Evolutionary conservation across 1,139 yeast species (phyloP).

Genomic region (Scheffersomyces cryptocercus): DNA sequence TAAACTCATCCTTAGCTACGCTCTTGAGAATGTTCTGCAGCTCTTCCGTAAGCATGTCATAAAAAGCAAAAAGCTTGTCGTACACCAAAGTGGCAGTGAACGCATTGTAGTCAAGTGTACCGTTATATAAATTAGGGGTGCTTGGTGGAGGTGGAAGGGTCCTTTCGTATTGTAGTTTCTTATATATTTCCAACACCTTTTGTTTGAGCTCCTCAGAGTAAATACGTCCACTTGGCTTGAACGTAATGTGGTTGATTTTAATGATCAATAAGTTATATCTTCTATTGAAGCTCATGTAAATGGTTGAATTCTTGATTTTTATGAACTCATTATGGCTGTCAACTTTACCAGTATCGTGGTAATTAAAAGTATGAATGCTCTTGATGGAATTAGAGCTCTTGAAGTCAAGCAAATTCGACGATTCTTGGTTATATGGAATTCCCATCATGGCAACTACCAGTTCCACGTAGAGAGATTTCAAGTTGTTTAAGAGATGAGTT

Average conservation of each 20-base stretch:
- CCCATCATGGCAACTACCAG: slow-evolving; percentile 41
- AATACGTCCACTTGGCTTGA: slow-evolving; percentile 16
- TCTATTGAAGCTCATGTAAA: slow-evolving; percentile 29
- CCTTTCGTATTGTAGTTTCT: slow-evolving; percentile 18
- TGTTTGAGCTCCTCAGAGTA: slow-evolving; percentile 13
- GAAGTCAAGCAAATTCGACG: slow-evolving; percentile 31
- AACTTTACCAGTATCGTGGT: slow-evolving; percentile 4
- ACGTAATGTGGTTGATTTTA: slow-evolving; percentile 25
- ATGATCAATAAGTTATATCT: slow-evolving; percentile 27
- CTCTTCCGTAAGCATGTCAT: slow-evolving; percentile 20
- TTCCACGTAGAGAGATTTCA: slow-evolving; percentile 39
- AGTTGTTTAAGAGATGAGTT: slow-evolving; percentile 35
- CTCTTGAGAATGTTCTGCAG: slow-evolving; percentile 20
- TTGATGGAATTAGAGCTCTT: slow-evolving; percentile 29
- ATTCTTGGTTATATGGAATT: slow-evolving; percentile 32
- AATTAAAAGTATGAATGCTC: slow-evolving; percentile 19
- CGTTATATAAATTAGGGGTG: slow-evolving; percentile 8
- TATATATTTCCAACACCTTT: slow-evolving; percentile 14
- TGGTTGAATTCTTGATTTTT: slow-evolving; percentile 25
- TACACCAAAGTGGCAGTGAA: slow-evolving; percentile 29
- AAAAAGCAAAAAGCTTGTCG: slow-evolving; percentile 22
- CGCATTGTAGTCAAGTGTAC: slow-evolving; percentile 21
- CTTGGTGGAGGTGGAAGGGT: slow-evolving; percentile 3
- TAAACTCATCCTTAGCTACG: slow-evolving; percentile 30
- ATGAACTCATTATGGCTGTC: slow-evolving; percentile 5